Evolutionary conservation across 108 stramenopile species (phyloP), one percentile per base, ranked within the genome.

Genomic region (Epithemia pelagica): DNA sequence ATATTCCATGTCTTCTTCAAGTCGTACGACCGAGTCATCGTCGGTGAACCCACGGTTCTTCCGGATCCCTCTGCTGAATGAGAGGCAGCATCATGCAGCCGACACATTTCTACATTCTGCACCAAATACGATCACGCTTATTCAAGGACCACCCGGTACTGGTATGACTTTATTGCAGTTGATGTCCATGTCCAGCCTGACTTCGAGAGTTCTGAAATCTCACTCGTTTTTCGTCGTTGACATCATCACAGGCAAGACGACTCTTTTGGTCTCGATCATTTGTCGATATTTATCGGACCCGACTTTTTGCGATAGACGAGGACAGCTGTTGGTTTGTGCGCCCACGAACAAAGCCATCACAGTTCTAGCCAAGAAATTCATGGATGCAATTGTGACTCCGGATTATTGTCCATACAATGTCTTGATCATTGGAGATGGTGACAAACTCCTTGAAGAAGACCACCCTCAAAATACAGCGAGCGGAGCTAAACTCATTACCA

Each of bases 271-370:
- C 0, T 78, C 87, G 8, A 70, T 88, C 54, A 76, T 89, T 37
- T 83, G 81, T 65, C 78, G 83, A 15, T 76, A 83, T 56, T 66
- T 88, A 15, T 51, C 72, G 54, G 61, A 68, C 55, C 57, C 59
- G 7, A 20, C 23, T 18, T 54, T 56, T 19, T 62, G 10, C n/a
- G 76, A 65, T 22, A 68, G 66, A 37, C 62, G 82, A 19, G 56
- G 80, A 23, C 28, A 81, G 24, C 74, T 66, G 32, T 64, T 84
- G 52, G 74, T 87, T 54, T 83, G 82, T 46, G 83, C 87, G 0
- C 81, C 90, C 19, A 84, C 90, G 5, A 91, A 91, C 71, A 78
- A 83, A 57, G 90, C 90, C 1, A 82, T 91, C 24, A 80, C 86
- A 46, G 82, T 80, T 24, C 65, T 91, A 2, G 87, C 85, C 31